These are phyloP conservation scores for Xylariaceae sp. DNA, from an alignment of 2,329 filamentous ascomycete genomes.

Conservation along the genomic window DNA sequence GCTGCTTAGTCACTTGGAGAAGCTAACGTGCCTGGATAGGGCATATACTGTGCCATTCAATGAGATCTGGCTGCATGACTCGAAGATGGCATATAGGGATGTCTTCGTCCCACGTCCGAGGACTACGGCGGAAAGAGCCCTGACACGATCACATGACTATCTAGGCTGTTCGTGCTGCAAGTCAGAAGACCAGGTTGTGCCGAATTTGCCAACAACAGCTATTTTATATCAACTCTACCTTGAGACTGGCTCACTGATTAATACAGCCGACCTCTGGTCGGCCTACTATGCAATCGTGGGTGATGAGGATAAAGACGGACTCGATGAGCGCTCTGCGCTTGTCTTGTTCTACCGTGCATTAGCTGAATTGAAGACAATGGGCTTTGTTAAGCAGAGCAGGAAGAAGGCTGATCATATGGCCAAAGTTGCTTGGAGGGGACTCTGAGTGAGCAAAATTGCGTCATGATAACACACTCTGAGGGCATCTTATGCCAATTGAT, in stretches of 20 bases:
- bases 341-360: slow-evolving; percentile 81
- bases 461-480: slow-evolving; percentile 3
- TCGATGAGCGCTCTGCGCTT: slow-evolving; percentile 57
- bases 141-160: slow-evolving; percentile 74
- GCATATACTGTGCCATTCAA: slow-evolving; percentile 56
- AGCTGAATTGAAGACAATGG: slow-evolving; percentile 80
- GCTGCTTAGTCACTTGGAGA: slow-evolving; percentile 49
- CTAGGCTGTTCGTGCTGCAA: slow-evolving; percentile 70
- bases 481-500: slow-evolving; percentile 7
- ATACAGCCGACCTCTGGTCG: slow-evolving; percentile 75
- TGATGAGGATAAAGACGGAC: slow-evolving; percentile 39
- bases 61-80: slow-evolving; percentile 75
- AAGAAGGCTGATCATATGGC: slow-evolving; percentile 91
- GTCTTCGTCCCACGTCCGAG: slow-evolving; percentile 75
- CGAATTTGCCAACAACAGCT: slow-evolving; percentile 66
- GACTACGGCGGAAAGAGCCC: slow-evolving; percentile 66
- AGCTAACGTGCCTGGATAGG: slow-evolving; percentile 34
- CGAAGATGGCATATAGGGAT: slow-evolving; percentile 65
- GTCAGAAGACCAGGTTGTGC: slow-evolving; percentile 47
- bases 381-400: slow-evolving; percentile 83
- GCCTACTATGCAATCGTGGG: slow-evolving; percentile 68
- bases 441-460: slow-evolving; percentile 39
- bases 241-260: slow-evolving; percentile 74
- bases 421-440: slow-evolving; percentile 72
- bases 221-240: slow-evolving; percentile 77